phyloP scores from a whole-genome alignment of 768 basidiomycete species.

The Termitomyces sp. region DNA sequence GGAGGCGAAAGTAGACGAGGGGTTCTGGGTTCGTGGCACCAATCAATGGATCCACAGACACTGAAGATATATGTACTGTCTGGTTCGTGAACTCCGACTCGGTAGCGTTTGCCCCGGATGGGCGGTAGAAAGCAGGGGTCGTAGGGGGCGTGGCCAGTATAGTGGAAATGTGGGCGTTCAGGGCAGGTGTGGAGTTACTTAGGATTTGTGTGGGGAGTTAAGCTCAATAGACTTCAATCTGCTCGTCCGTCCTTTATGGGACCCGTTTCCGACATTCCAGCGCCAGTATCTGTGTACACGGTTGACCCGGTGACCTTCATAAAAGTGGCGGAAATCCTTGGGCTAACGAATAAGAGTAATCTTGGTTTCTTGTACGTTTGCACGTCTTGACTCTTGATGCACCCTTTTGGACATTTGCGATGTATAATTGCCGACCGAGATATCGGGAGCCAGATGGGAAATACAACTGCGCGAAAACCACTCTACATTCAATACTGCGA shows the following conservation, averaged over 20 bases:
- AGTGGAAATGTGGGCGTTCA: not conserved
- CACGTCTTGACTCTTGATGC: slow-evolving; percentile 9
- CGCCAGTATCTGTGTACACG: slow-evolving; percentile 2
- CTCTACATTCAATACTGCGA: not conserved
- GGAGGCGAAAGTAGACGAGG: slow-evolving; percentile 21
- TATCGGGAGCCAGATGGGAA: slow-evolving; percentile 4
- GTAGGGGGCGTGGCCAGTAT: not conserved
- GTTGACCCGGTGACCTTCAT: slow-evolving; percentile 13
- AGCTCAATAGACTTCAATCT: not conserved
- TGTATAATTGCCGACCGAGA: slow-evolving; percentile 1
- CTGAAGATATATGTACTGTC: not conserved
- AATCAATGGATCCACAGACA: not conserved
- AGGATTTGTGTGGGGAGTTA: slow-evolving; percentile 8
- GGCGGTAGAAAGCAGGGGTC: not conserved
- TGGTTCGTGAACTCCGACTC: slow-evolving; percentile 8
- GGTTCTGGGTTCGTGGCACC: slow-evolving; percentile 1
- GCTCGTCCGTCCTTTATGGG: slow-evolving; percentile 1
- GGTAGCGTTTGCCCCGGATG: slow-evolving; percentile 7
- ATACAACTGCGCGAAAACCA: not conserved
- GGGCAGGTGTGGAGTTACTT: slow-evolving; percentile 2
- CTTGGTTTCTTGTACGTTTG: slow-evolving; percentile 12
- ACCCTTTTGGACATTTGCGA: slow-evolving; percentile 2
- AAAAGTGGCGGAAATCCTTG: slow-evolving; percentile 4
- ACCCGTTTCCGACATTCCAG: slow-evolving; percentile 1
- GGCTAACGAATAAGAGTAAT: slow-evolving; percentile 11